Conservation (phyloP, 2,329 filamentous ascomycete species). For the Tolypocladium tropicale region DNA sequence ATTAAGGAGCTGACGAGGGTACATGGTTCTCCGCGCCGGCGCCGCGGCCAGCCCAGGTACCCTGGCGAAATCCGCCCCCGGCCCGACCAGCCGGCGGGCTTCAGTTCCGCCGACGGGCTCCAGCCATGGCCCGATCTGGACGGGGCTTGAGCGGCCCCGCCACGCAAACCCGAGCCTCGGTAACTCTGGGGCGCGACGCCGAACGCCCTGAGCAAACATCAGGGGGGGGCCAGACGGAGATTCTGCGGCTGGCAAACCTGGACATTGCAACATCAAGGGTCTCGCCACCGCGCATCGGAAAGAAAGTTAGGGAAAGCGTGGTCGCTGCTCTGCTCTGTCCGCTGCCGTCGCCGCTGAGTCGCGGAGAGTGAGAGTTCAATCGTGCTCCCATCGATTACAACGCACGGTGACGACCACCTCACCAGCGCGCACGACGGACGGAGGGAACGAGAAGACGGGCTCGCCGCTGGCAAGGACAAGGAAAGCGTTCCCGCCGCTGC, state of each 20-base stretch:
- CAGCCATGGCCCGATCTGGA: background rate
- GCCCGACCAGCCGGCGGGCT: background rate
- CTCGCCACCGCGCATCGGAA: background rate
- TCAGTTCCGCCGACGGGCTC: background rate
- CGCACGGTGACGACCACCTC: background rate
- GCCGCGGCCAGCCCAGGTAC: background rate
- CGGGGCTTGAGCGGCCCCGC: background rate
- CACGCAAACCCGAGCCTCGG: conserved; percentile 2
- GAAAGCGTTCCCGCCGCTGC: no score
- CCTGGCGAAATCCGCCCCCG: background rate
- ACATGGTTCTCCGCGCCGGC: background rate
- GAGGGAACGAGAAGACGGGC: background rate
- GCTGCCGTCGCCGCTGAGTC: background rate
- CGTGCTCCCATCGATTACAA: no score
- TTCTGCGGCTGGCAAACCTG: background rate
- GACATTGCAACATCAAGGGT: background rate
- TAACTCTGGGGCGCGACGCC: background rate
- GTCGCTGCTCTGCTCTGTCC: background rate
- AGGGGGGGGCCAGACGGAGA: no score
- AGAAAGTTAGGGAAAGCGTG: background rate
- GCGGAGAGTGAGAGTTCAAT: no score
- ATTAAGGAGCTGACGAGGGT: background rate
- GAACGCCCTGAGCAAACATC: background rate
- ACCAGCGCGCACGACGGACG: background rate
- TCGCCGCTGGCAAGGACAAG: background rate